Percentiles rank a stretch among this genome's conserved stretches.
Evolutionary conservation across 805 yeast species (phyloP).

Genomic region (Candida chilensis): DNA sequence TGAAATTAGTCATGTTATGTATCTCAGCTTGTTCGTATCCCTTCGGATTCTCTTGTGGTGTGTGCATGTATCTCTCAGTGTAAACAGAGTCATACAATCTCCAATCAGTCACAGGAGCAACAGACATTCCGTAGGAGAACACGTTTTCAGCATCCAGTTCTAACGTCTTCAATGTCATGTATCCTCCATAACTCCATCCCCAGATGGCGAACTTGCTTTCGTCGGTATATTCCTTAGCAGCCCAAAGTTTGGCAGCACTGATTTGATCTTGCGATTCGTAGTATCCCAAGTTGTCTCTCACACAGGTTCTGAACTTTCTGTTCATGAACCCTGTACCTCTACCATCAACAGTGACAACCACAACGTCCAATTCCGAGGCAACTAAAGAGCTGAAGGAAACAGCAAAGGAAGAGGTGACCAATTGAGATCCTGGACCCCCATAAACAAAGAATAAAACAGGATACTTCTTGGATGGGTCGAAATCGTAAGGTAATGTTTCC

Average conservation of each 20-base stretch:
- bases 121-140: constrained; percentile 87
- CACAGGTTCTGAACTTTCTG: constrained; percentile 63
- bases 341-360: constrained; percentile 94
- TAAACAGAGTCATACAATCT: constrained; percentile 83
- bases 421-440: constrained; percentile 94
- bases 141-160: constrained; percentile 71
- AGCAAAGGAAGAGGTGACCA: constrained; percentile 53
- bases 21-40: constrained; percentile 60
- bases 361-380: constrained; percentile 68
- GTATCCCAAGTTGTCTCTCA: constrained; percentile 74
- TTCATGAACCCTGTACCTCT: constrained; percentile 95
- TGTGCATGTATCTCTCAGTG: constrained; percentile 91
- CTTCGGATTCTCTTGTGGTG: constrained; percentile 55
- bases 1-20: constrained; percentile 45
- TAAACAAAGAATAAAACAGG: constrained; percentile 87
- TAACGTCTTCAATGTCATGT: constrained; percentile 78
- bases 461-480: constrained; percentile 53
- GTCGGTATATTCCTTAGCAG: constrained; percentile 55
- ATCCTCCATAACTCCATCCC: constrained; percentile 99
- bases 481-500: constrained; percentile 72
- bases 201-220: constrained; percentile 68
- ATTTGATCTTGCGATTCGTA: constrained; percentile 85
- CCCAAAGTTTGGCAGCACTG: constrained; percentile 71
- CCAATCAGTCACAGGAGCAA: constrained; percentile 98
- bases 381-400: constrained; percentile 65